Conservation (phyloP, 2,329 filamentous ascomycete species). For the Colletotrichum orchidophilum region DNA sequence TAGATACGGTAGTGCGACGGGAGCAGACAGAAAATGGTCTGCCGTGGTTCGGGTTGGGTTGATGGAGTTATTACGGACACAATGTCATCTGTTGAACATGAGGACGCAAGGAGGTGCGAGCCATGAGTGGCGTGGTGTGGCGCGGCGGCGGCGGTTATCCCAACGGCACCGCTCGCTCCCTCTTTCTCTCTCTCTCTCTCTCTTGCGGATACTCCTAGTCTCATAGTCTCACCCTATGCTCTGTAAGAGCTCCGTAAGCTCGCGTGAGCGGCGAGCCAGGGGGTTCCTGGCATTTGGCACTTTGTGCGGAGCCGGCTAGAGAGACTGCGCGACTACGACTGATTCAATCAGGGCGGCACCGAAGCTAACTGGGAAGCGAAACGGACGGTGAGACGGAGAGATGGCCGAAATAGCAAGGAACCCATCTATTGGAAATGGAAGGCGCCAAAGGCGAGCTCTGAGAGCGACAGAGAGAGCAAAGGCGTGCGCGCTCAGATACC, state of each 20-base stretch:
- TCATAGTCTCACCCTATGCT: not conserved
- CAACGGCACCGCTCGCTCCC: not conserved
- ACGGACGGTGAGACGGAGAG: not conserved
- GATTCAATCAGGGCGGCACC: not conserved
- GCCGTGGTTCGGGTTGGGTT: not conserved
- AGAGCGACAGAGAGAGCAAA: not conserved
- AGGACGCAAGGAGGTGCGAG: not conserved
- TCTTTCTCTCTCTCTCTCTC: not conserved
- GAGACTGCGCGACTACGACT: not conserved
- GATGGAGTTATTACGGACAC: not conserved
- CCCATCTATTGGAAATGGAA: not conserved
- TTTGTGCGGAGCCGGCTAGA: not conserved
- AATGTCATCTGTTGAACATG: not conserved
- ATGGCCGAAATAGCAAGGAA: not conserved
- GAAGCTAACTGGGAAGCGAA: not conserved
- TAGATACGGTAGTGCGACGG: slow-evolving; percentile 13
- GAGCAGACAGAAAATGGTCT: not conserved
- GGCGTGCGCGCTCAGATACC: not conserved
- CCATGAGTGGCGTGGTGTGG: not conserved
- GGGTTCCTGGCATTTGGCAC: not conserved
- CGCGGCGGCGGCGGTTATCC: not conserved
- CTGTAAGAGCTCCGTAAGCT: not conserved
- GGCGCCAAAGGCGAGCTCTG: not conserved
- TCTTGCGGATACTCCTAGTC: not conserved
- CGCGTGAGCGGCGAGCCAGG: not conserved